Evolutionary conservation across 805 yeast genomes (phyloP).

Genomic region (Limtongozyma cylindracea): DNA sequence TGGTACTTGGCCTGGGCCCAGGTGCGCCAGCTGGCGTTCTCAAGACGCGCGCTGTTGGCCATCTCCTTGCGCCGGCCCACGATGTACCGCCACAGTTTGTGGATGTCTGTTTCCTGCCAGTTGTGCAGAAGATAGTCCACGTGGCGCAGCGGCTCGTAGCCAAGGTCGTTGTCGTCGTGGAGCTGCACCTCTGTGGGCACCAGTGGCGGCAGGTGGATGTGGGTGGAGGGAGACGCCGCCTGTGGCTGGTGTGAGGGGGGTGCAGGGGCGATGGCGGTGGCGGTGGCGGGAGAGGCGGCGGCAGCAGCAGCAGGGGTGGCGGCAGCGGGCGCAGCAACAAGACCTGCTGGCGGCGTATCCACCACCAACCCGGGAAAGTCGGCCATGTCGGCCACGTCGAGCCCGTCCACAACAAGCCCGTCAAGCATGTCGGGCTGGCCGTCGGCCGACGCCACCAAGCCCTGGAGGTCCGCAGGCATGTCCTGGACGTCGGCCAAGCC

Average conservation of each 20-base stretch:
- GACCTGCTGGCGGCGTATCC: constrained; percentile 1
- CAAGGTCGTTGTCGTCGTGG: constrained; percentile 72
- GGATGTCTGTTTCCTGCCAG: constrained; percentile 88
- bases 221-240: no score
- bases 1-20: constrained; percentile 68
- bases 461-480: no score
- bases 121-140: constrained; percentile 89
- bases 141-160: constrained; percentile 63
- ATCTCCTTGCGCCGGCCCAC: constrained; percentile 62
- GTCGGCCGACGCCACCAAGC: no score
- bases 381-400: background rate
- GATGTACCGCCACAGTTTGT: constrained; percentile 89
- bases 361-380: constrained; percentile 1
- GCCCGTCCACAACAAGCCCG: no score
- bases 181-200: no score
- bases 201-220: constrained; percentile 6
- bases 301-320: background rate
- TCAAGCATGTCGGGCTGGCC: no score
- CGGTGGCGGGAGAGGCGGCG: background rate
- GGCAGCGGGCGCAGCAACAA: background rate
- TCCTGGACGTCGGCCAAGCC: background rate
- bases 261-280: constrained; percentile 1
- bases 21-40: constrained; percentile 71
- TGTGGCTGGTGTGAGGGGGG: no score
- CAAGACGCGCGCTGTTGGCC: constrained; percentile 24